Base-by-base conservation (phyloP, 2,329 filamentous ascomycete genomes). In the Pseudogymnoascus sp. region DNA sequence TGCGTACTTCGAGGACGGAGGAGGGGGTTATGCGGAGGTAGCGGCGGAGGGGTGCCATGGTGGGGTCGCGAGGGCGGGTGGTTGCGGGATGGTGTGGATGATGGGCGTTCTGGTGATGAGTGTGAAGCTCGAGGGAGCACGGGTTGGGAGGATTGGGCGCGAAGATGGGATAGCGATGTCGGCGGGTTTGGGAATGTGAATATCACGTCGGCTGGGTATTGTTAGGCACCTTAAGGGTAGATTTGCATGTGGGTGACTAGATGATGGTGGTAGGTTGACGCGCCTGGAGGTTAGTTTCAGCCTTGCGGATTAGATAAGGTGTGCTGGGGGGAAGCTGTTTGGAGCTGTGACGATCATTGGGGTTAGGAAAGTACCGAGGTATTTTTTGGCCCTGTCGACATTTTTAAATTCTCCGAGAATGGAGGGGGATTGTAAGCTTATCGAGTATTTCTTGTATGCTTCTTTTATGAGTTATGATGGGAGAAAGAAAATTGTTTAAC, bases 1-100 rank as follows among this genome's bases (percentile, higher is more conserved):
- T 95, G 68, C 93, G 92, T 68, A 91, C 92, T 81, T 99, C 95
- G n/a, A 99, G 83, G 34, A 97, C 92, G 4, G 93, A 96, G 75
- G 91, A 90, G 73, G 93, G 93, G 63, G 90, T 93, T 70, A 97
- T 96, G 62, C 93, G 86, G 63, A 97, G 82, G 74, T 97, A 97
- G 70, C 93, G 86, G 65, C 93, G 86, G 59, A 96, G 85, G 10
- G 93, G 93, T 11, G 92, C 89, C 93, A 97, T 97, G 26, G 37
- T 64, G 60, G 59, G 23, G 29, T 60, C 42, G 21, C 26, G 4
- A 11, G 18, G 21, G 42, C 42, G 42, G 42, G 42, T 51, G 42
- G 45, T 51, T 51, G 45, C 45, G 45, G 45, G 45, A 51, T 14
- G 42, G 21, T 16, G 37, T n/a, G 37, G 37, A 21, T 47, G 42